These are phyloP conservation scores for Diversispora eburnea DNA, from an alignment of 192 early-diverging fungal genomes.

Conservation along the genomic window DNA sequence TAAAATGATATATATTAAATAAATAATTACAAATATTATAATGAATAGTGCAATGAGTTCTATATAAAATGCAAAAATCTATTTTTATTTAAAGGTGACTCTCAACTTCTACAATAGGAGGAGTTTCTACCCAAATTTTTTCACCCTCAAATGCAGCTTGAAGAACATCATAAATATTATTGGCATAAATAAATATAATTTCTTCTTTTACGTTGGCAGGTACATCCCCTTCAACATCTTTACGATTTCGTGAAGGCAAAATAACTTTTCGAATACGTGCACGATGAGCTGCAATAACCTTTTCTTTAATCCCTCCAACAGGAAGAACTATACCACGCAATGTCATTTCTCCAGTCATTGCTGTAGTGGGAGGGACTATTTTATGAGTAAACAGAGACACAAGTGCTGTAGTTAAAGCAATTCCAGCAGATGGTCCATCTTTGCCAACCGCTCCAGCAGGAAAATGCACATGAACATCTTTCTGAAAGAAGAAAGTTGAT, in stretches of 20 bases:
- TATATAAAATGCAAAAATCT: too few species aligned
- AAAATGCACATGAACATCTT: slow-evolving; percentile 86
- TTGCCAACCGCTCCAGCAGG: slow-evolving; percentile 77
- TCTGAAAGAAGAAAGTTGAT: slow-evolving; percentile 51
- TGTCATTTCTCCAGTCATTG: slow-evolving; percentile 89
- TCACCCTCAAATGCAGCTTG: slow-evolving; percentile 49
- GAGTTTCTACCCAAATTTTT: slow-evolving; percentile 23
- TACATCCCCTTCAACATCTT: slow-evolving; percentile 68
- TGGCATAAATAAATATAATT: slow-evolving; percentile 68
- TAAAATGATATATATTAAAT: too few species aligned
- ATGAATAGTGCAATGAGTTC: too few species aligned
- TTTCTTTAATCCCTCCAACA: slow-evolving; percentile 87
- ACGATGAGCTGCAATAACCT: slow-evolving; percentile 77
- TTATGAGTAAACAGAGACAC: slow-evolving; percentile 68
- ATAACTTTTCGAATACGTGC: slow-evolving; percentile 72
- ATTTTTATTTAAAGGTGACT: slow-evolving; percentile 31
- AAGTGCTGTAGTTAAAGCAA: slow-evolving; percentile 73
- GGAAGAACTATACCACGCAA: slow-evolving; percentile 76
- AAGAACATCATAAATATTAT: slow-evolving; percentile 65
- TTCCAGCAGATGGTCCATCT: slow-evolving; percentile 73
- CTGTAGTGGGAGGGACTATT: slow-evolving; percentile 51
- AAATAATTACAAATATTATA: too few species aligned
- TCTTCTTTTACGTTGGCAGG: slow-evolving; percentile 62
- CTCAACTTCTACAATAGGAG: slow-evolving; percentile 30
- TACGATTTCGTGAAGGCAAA: slow-evolving; percentile 65